Percentiles rank a stretch among this genome's conserved stretches.
These are phyloP conservation scores for Pseudohalonectria lignicola DNA, from an alignment of 2,329 filamentous ascomycete species.

Conservation along the genomic window DNA sequence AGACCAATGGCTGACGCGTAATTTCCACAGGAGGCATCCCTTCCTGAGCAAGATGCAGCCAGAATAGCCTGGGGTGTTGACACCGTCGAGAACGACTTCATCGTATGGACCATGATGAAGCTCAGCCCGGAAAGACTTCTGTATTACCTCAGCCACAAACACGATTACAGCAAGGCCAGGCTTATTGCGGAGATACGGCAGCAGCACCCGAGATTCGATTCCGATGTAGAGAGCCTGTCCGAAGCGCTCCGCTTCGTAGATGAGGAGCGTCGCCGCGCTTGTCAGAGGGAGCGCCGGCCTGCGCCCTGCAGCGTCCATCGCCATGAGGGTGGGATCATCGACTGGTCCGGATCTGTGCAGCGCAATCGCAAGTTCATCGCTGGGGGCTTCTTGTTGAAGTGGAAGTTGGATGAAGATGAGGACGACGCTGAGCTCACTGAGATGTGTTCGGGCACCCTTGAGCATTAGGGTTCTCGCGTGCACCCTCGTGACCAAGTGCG, in stretches of 20 bases:
- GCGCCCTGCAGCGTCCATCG: too few relatives aligned
- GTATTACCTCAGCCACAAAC: slow-evolving; percentile 33
- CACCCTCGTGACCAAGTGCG: too few relatives aligned
- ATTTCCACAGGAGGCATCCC: slow-evolving; percentile 12
- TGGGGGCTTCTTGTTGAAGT: neutral
- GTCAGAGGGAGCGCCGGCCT: neutral
- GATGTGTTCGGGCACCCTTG: too few relatives aligned
- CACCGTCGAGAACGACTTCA: slow-evolving; percentile 15
- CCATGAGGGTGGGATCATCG: slow-evolving; percentile 24
- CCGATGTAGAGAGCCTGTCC: slow-evolving; percentile 31
- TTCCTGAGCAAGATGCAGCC: slow-evolving; percentile 11
- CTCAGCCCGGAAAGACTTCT: slow-evolving; percentile 37
- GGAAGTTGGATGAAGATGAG: neutral
- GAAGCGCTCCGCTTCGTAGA: slow-evolving; percentile 10
- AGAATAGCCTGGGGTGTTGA: slow-evolving; percentile 17
- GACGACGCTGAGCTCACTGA: too few relatives aligned
- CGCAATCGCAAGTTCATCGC: neutral
- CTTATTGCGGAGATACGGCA: slow-evolving; percentile 29
- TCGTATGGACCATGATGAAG: slow-evolving; percentile 30
- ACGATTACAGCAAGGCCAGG: slow-evolving; percentile 31
- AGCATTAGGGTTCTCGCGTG: too few relatives aligned
- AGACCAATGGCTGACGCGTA: too few relatives aligned
- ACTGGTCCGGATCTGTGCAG: slow-evolving; percentile 21
- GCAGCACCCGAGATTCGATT: slow-evolving; percentile 28
- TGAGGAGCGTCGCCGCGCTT: slow-evolving; percentile 4